Base-by-base conservation (phyloP, 2,329 filamentous ascomycete genomes). In the Botryosphaeria dothidea region DNA sequence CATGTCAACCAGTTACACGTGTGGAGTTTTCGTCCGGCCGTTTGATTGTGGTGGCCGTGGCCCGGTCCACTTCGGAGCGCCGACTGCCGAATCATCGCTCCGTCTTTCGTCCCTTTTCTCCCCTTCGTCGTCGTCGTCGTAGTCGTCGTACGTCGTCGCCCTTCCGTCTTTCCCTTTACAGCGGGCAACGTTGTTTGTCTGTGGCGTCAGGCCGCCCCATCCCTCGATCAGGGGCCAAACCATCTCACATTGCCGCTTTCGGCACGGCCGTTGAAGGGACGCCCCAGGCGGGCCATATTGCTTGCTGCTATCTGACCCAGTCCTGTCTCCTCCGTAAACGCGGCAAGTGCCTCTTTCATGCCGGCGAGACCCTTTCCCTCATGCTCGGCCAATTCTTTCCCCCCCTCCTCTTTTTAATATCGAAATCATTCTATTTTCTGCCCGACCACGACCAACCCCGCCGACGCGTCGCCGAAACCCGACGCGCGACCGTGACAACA, bases 121-220 rank as follows among this genome's bases (percentile, higher is more conserved):
- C n/a, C n/a, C 27, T n/a, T 15, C 11, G 49, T 19, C 51, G 51
- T 56, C 31, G 2, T 46, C 13, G n/a, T 25, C 31, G n/a, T n/a
- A n/a, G n/a, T n/a, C n/a, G n/a, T n/a, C n/a, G n/a, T 15, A 8
- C 15, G 34, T 23, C 34, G 51, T 41, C 31, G 4, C 21, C 21
- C 21, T 41, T 56, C 34, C 31, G 51, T 3, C 7, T 3, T 4
- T 43, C 23, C 27, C 34, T 15, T 27, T n/a, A 41, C 49, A 21
- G 49, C 46, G 34, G 34, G 19, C 19, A 41, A 25, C 34, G 21
- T 43, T 27, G 34, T 57, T 13, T 21, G 54, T 38, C n/a, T 48
- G 56, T 60, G 56, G 56, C 56, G 56, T 60, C 56, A 60, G 56
- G 56, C 56, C 49, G 49, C 27, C 51, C 38, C 15, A 4, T n/a